A percentile compares a stretch with the other conserved stretches of the same genome.
Conservation (phyloP, 2,329 filamentous ascomycete species). For the Nemania serpens region DNA sequence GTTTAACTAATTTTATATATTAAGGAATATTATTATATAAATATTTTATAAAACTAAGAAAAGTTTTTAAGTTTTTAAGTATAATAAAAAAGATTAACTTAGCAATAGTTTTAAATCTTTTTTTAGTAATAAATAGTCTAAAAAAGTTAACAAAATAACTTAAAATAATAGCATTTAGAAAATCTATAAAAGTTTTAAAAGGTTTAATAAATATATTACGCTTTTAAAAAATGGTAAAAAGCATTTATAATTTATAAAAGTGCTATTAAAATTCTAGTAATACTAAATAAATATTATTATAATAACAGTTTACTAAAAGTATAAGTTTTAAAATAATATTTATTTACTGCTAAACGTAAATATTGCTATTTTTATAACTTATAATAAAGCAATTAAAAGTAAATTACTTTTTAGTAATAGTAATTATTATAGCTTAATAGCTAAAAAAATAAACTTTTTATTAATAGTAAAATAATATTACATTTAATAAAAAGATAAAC, state of each 20-base stretch:
- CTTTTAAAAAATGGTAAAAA: not conserved
- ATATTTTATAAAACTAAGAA: slow-evolving; percentile 3
- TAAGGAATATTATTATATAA: not conserved
- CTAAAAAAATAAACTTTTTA: no score
- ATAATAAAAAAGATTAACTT: not conserved
- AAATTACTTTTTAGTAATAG: not conserved
- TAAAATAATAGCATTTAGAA: slow-evolving; percentile 10
- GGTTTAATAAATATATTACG: slow-evolving; percentile 5
- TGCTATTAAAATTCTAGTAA: not conserved
- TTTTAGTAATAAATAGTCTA: no score
- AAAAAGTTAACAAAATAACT: not conserved
- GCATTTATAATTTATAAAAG: no score
- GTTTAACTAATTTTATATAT: not conserved
- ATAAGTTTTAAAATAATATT: slow-evolving; percentile 1
- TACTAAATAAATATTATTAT: slow-evolving; percentile 10
- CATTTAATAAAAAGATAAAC: no score
- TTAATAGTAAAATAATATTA: no score
- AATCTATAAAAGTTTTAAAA: slow-evolving; percentile 5
- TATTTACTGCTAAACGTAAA: slow-evolving; percentile 5
- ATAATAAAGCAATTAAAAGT: no score
- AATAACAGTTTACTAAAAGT: slow-evolving; percentile 4
- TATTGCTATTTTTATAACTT: slow-evolving; percentile 16
- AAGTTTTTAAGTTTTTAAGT: slow-evolving; percentile 9
- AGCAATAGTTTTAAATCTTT: slow-evolving; percentile 3
- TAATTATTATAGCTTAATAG: no score